Evolutionary conservation across 805 yeast genomes (phyloP).

Genomic region (Cyberlindnera xishuangbannaensis): DNA sequence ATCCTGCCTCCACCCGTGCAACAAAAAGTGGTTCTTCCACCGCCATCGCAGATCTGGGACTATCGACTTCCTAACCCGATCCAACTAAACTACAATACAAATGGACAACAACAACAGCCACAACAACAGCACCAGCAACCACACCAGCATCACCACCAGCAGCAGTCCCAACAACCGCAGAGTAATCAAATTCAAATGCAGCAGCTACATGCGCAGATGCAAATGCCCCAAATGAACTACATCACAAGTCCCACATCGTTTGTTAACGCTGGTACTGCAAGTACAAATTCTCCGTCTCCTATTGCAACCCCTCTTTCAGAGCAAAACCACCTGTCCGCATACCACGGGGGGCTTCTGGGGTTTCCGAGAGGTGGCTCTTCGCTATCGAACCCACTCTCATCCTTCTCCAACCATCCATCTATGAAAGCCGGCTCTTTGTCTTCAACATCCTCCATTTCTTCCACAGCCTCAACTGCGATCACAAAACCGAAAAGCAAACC

Average conservation of each 20-base stretch:
- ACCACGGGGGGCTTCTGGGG: neutral
- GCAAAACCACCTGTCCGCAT: conserved; percentile 1
- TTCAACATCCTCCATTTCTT: neutral
- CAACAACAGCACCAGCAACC: conserved; percentile 6
- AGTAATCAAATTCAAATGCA: conserved; percentile 1
- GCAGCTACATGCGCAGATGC: conserved; percentile 10
- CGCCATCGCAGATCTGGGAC: conserved; percentile 16
- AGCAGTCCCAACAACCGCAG: no score
- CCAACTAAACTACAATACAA: no score
- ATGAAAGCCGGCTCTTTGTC: neutral
- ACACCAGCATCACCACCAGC: conserved; percentile 6
- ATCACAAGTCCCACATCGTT: conserved; percentile 4
- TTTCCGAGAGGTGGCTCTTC: neutral
- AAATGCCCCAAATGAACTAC: conserved; percentile 12
- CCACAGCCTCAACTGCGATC: neutral
- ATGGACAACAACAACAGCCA: no score
- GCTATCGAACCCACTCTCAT: neutral
- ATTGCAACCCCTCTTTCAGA: conserved; percentile 7
- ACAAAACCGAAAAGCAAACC: conserved; percentile 28
- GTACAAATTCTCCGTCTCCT: conserved; percentile 6
- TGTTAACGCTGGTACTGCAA: conserved; percentile 5
- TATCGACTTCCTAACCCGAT: conserved; percentile 3
- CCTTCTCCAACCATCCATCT: neutral
- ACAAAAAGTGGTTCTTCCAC: conserved; percentile 17
- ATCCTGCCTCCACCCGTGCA: conserved; percentile 17